A percentile compares a stretch with the other conserved stretches of the same genome.
Conservation (phyloP, 1,139 yeast genomes). For the Suhomyces kunorum region DNA sequence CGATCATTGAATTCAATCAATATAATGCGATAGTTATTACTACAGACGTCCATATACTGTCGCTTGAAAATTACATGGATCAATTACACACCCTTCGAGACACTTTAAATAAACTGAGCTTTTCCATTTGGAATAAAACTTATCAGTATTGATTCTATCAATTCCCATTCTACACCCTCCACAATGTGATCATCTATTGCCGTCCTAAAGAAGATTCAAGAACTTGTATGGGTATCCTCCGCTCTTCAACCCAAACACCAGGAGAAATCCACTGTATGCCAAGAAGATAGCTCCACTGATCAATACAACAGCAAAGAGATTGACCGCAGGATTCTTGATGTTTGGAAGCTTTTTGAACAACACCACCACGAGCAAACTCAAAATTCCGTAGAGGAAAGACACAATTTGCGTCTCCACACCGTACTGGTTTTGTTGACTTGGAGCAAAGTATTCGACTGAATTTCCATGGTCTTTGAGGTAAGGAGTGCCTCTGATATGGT, state of each 20-base stretch:
- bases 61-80: no score
- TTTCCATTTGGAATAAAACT: no score
- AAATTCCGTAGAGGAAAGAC: constrained; percentile 60
- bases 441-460: constrained; percentile 57
- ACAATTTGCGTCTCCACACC: constrained; percentile 83
- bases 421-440: constrained; percentile 72
- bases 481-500: constrained; percentile 76
- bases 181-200: background rate
- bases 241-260: constrained; percentile 59
- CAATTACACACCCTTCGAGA: no score
- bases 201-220: constrained; percentile 26
- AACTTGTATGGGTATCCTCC: constrained; percentile 62
- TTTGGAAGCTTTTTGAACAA: constrained; percentile 52
- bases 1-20: no score
- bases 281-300: constrained; percentile 45
- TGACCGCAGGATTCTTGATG: constrained; percentile 42
- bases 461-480: constrained; percentile 64
- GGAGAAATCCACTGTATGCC: constrained; percentile 55
- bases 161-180: no score
- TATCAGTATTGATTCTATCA: no score
- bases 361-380: constrained; percentile 51
- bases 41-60: no score
- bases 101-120: no score
- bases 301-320: constrained; percentile 44
- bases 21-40: no score